Evolutionary conservation across 2,329 filamentous ascomycete species (phyloP).

Genomic region (Teratosphaeria zuluensis): DNA sequence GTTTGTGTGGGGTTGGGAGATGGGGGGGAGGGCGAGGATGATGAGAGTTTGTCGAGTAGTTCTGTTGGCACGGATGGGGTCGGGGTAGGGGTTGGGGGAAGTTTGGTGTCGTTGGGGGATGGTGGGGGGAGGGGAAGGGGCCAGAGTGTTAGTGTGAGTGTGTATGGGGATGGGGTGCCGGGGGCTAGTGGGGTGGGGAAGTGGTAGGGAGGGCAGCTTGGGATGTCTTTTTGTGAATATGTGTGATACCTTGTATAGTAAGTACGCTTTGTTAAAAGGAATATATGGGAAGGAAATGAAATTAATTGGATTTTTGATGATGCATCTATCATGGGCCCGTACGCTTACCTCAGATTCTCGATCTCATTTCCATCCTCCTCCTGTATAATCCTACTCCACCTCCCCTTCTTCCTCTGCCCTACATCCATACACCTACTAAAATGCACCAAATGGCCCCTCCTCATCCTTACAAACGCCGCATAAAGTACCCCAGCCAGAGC

Average conservation of each 20-base stretch:
- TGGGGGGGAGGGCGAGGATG: constrained; percentile 1
- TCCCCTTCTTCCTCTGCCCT: neutral
- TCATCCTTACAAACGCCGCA: constrained; percentile 46
- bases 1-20: constrained; percentile 3
- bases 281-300: neutral
- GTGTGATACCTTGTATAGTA: too few relatives aligned
- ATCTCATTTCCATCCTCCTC: neutral
- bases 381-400: constrained; percentile 1
- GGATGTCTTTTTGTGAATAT: too few relatives aligned
- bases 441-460: constrained; percentile 54
- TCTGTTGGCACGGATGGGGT: neutral
- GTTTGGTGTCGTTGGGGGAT: neutral
- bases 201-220: neutral
- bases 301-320: neutral
- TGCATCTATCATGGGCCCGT: neutral
- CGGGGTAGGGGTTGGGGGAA: neutral
- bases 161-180: neutral
- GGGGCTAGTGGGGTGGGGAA: neutral
- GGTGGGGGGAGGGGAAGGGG: neutral
- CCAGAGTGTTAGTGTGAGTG: neutral
- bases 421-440: constrained; percentile 7
- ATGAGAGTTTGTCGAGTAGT: neutral
- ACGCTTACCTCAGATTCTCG: neutral
- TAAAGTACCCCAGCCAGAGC: constrained; percentile 42
- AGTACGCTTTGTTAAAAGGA: neutral